Evolutionary conservation across 805 yeast species (phyloP).

Genomic region (Hanseniaspora occidentalis): DNA sequence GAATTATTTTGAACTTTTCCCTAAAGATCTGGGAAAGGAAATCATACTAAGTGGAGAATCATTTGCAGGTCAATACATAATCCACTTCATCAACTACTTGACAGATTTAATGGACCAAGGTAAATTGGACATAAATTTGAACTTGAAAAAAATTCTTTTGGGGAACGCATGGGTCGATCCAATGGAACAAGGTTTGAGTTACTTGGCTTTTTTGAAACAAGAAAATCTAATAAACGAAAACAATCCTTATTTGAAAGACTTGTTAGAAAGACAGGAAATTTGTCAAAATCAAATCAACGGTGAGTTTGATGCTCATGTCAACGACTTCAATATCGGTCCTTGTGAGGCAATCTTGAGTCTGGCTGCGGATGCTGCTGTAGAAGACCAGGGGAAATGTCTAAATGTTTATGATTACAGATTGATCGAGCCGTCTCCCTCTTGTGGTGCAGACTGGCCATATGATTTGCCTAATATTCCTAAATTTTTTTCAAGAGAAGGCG

Average conservation of each 20-base stretch:
- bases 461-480: slow-evolving; percentile 39
- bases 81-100: slow-evolving; percentile 53
- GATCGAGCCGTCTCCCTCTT: slow-evolving; percentile 63
- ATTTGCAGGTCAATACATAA: slow-evolving; percentile 94
- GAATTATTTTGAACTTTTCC: slow-evolving; percentile 57
- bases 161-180: slow-evolving; percentile 97
- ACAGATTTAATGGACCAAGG: slow-evolving; percentile 10
- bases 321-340: slow-evolving; percentile 21
- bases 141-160: slow-evolving; percentile 57
- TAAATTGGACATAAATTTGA: slow-evolving; percentile 12
- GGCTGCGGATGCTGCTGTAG: slow-evolving; percentile 16
- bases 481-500: slow-evolving; percentile 37
- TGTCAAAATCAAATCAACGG: slow-evolving; percentile 44
- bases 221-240: slow-evolving; percentile 38
- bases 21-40: slow-evolving; percentile 52
- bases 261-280: slow-evolving; percentile 39
- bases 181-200: slow-evolving; percentile 67
- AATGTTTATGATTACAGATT: slow-evolving; percentile 76
- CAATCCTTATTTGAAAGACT: slow-evolving; percentile 27
- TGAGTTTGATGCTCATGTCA: slow-evolving; percentile 11
- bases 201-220: slow-evolving; percentile 55
- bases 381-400: slow-evolving; percentile 41
- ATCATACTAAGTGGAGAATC: slow-evolving; percentile 86
- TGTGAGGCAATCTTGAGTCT: slow-evolving; percentile 35
- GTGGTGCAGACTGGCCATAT: slow-evolving; percentile 91